Percentiles rank a stretch among this genome's conserved stretches.
Evolutionary conservation across 768 basidiomycete genomes (phyloP).

Genomic region (Pisolithus sp.): DNA sequence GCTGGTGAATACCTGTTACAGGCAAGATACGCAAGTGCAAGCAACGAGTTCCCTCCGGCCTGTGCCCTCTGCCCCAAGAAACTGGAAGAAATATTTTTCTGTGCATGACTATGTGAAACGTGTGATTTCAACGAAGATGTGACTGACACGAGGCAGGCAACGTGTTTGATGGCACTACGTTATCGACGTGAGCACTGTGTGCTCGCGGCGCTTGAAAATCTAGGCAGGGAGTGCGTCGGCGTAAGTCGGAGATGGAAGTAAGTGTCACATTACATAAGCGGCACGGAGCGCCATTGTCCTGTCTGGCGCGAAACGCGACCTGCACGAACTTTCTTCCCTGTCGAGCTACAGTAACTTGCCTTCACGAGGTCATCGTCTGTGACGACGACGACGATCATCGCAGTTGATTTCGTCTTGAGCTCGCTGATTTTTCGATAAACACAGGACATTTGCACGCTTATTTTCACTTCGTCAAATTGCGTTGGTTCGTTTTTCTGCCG

Average conservation of each 20-base stretch:
- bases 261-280: neutral
- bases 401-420: neutral
- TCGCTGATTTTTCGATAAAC: neutral
- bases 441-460: neutral
- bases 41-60: too few relatives aligned
- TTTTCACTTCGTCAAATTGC: slow-evolving; percentile 13
- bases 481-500: slow-evolving; percentile 33
- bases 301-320: neutral
- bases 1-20: too few relatives aligned
- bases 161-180: slow-evolving; percentile 2
- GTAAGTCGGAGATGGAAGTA: neutral
- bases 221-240: neutral
- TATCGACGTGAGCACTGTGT: neutral
- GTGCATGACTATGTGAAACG: neutral
- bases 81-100: neutral
- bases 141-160: slow-evolving; percentile 6
- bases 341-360: neutral
- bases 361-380: neutral
- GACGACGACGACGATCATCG: neutral
- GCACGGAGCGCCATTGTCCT: neutral
- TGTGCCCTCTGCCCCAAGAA: too few relatives aligned
- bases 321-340: neutral
- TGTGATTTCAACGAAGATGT: slow-evolving; percentile 20
- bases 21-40: too few relatives aligned
- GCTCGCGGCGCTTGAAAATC: neutral